Evolutionary conservation across 2,329 filamentous ascomycete genomes (phyloP).

Genomic region (Colletotrichum coccodes): DNA sequence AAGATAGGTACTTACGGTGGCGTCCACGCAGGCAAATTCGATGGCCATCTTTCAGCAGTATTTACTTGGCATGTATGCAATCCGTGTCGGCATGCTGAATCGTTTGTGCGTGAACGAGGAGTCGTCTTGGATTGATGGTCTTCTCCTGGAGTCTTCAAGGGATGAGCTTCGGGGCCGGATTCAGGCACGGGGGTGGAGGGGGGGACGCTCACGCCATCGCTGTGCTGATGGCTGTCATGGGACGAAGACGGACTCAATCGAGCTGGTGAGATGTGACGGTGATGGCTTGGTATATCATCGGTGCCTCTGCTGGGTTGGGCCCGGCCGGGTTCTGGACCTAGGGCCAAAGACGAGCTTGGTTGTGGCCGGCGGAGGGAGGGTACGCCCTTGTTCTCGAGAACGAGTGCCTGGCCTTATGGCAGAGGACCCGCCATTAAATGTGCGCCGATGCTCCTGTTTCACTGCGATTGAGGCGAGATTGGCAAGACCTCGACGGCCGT

Average conservation of each 20-base stretch:
- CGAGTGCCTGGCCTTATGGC: background rate
- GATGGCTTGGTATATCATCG: constrained; percentile 13
- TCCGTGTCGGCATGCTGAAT: background rate
- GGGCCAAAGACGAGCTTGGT: background rate
- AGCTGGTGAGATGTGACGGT: constrained; percentile 14
- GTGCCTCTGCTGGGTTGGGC: constrained; percentile 5
- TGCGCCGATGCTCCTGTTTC: background rate
- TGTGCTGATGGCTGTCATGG: constrained; percentile 17
- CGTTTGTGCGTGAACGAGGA: background rate
- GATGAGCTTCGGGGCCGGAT: background rate
- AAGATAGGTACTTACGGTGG: background rate
- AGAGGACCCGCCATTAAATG: background rate
- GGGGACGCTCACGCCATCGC: constrained; percentile 5
- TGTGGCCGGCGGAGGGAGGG: constrained; percentile 11
- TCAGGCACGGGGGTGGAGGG: constrained; percentile 9
- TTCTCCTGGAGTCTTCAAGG: background rate
- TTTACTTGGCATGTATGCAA: background rate
- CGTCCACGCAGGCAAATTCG: background rate
- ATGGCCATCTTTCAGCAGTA: background rate
- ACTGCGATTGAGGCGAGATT: background rate
- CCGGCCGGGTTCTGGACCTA: background rate
- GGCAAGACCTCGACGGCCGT: background rate
- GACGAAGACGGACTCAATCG: constrained; percentile 7
- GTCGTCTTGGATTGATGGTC: background rate
- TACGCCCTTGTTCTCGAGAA: background rate